phyloP scores from a whole-genome alignment of 1,139 yeast species.

The Lodderomyces pseudojiufengensis region DNA sequence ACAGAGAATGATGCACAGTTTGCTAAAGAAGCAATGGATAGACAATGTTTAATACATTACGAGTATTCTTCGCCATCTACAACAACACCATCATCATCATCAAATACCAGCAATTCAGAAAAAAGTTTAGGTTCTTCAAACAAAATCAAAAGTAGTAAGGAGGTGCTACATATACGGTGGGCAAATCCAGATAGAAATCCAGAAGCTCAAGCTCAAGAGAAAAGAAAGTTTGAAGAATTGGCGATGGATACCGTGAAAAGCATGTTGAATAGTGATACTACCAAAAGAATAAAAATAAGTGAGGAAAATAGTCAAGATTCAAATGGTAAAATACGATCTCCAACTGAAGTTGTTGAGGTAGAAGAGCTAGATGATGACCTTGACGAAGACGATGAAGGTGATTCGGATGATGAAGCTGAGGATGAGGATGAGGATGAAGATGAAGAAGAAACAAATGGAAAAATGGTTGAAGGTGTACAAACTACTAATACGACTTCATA shows the following conservation, averaged over 20 bases:
- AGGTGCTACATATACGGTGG: conserved; percentile 75
- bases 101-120: no score
- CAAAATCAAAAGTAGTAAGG: conserved; percentile 41
- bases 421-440: conserved; percentile 1
- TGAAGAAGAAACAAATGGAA: background rate
- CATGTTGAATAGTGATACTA: conserved; percentile 18
- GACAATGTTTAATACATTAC: conserved; percentile 52
- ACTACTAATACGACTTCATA: background rate
- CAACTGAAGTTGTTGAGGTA: conserved; percentile 8
- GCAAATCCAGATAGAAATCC: conserved; percentile 89
- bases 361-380: conserved; percentile 14
- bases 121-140: no score
- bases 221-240: conserved; percentile 33
- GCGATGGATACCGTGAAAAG: conserved; percentile 33
- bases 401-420: conserved; percentile 6
- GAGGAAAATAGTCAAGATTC: background rate
- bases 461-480: background rate
- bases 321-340: background rate
- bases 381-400: conserved; percentile 11
- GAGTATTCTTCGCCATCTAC: background rate
- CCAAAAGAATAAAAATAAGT: conserved; percentile 8
- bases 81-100: no score
- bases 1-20: conserved; percentile 79
- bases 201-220: conserved; percentile 51
- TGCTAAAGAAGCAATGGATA: conserved; percentile 90